phyloP scores from a whole-genome alignment of 768 basidiomycete species.

The Tricholoma sp. region DNA sequence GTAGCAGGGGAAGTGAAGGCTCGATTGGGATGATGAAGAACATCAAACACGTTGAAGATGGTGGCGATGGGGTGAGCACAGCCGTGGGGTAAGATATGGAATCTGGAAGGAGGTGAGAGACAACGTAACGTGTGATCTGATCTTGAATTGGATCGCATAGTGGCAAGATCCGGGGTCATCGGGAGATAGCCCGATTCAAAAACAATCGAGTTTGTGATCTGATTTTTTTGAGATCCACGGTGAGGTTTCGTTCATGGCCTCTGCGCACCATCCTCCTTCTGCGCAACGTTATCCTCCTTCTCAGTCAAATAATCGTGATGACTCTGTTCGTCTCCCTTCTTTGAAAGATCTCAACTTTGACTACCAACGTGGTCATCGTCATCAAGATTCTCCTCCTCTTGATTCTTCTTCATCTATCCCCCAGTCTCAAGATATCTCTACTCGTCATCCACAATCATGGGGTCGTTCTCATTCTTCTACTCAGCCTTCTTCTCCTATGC shows the following conservation, averaged over 20 bases:
- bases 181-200: constrained; percentile 57
- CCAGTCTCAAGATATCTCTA: constrained; percentile 25
- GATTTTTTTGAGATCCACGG: constrained; percentile 25
- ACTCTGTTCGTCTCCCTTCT: constrained; percentile 55
- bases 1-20: too few relatives aligned
- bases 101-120: too few relatives aligned
- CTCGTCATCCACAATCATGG: constrained; percentile 34
- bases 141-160: too few relatives aligned
- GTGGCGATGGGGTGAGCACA: not conserved
- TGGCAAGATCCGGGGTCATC: constrained; percentile 57
- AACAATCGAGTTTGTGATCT: constrained; percentile 34
- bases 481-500: constrained; percentile 20
- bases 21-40: too few relatives aligned
- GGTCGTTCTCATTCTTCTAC: constrained; percentile 20
- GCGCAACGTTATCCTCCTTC: constrained; percentile 34
- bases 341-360: constrained; percentile 69
- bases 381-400: constrained; percentile 24
- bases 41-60: not conserved
- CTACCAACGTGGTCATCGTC: constrained; percentile 28
- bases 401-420: too few relatives aligned
- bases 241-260: constrained; percentile 36
- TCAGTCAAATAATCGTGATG: constrained; percentile 34
- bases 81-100: too few relatives aligned
- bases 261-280: constrained; percentile 38
- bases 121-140: too few relatives aligned